Evolutionary conservation across 768 basidiomycete species (phyloP).

Genomic region (Neoboletus magnificus): DNA sequence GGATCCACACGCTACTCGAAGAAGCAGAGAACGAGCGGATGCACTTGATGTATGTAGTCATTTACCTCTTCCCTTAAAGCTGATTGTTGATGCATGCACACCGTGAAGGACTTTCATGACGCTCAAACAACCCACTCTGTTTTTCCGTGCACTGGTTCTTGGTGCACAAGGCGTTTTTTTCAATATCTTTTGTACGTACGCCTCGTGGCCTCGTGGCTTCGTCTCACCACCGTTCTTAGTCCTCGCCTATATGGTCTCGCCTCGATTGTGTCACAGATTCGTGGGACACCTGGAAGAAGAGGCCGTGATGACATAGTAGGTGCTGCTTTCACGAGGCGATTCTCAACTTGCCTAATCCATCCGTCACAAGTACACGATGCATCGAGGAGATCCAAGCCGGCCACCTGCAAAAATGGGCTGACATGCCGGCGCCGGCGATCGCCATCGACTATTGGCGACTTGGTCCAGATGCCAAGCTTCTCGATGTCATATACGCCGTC

Average conservation of each 20-base stretch:
- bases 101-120: conserved; percentile 88
- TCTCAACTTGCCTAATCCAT: conserved; percentile 15
- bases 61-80: background rate
- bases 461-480: conserved; percentile 62
- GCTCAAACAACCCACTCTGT: conserved; percentile 70
- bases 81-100: conserved; percentile 16
- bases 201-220: conserved; percentile 11
- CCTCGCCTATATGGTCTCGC: conserved; percentile 74
- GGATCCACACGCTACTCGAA: conserved; percentile 91
- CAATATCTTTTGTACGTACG: conserved; percentile 74
- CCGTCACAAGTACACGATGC: conserved; percentile 59
- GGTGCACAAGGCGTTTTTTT: conserved; percentile 92
- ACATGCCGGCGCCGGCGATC: conserved; percentile 77
- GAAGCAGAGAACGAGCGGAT: conserved; percentile 98
- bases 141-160: conserved; percentile 81
- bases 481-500: conserved; percentile 89
- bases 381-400: conserved; percentile 83
- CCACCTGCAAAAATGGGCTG: conserved; percentile 75
- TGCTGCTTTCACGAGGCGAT: conserved; percentile 20
- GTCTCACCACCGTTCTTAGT: conserved; percentile 41
- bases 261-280: conserved; percentile 80
- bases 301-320: conserved; percentile 88
- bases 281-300: conserved; percentile 94
- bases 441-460: conserved; percentile 96
- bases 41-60: conserved; percentile 69